phyloP scores from a whole-genome alignment of 2,329 filamentous ascomycete genomes.

The Fusarium pseudocircinatum region DNA sequence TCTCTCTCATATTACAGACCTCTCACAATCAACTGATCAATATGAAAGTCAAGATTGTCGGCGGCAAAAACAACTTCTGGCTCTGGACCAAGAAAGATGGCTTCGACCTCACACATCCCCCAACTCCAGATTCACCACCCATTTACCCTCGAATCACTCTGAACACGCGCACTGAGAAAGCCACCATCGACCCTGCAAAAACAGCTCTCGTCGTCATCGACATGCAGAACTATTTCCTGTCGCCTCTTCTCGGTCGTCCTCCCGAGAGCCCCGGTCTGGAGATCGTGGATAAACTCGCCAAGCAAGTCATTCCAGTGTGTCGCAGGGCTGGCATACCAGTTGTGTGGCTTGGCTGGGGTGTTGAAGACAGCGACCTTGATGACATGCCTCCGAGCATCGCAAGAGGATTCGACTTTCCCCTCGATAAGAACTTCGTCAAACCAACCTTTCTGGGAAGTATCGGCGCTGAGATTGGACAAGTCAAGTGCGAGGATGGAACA shows the following conservation, averaged over 20 bases:
- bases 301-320: not conserved
- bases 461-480: fast-evolving
- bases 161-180: not conserved
- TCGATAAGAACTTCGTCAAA: not conserved
- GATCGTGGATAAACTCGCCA: not conserved
- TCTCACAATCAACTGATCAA: fast-evolving
- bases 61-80: not conserved
- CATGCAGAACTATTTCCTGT: not conserved
- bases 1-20: fast-evolving
- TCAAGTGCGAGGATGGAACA: fast-evolving
- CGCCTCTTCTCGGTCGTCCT: fast-evolving
- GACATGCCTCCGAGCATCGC: not conserved
- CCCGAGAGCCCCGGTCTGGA: fast-evolving
- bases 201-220: not conserved
- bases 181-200: not conserved
- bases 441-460: not conserved
- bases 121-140: fast-evolving
- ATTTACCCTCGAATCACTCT: not conserved
- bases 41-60: not conserved
- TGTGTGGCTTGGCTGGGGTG: not conserved
- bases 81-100: not conserved
- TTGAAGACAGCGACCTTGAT: fast-evolving
- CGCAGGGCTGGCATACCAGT: not conserved
- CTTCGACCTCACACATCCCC: not conserved
- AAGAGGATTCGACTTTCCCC: not conserved